Conservation (phyloP, 495 filamentous ascomycete genomes). For the Lentithecium fluviatile region DNA sequence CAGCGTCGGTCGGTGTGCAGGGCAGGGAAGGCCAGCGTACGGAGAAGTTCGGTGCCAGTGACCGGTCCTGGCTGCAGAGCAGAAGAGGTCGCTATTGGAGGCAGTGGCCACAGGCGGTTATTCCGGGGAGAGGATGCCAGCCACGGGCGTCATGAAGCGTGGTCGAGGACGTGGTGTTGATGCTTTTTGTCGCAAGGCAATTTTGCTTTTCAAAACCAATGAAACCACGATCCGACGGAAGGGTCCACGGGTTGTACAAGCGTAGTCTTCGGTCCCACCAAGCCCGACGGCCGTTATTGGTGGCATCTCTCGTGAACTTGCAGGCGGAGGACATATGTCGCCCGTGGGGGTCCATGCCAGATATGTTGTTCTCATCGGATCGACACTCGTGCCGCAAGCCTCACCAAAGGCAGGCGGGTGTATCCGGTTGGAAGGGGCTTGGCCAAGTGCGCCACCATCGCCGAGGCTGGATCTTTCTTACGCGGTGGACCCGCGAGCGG, state of each 20-base stretch:
- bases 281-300: constrained; percentile 22
- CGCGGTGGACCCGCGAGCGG: background rate
- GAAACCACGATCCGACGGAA: constrained; percentile 19
- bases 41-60: too few relatives aligned
- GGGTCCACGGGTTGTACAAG: constrained; percentile 6
- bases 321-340: constrained; percentile 5
- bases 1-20: too few relatives aligned
- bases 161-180: background rate
- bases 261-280: constrained; percentile 2
- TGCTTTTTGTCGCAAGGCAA: constrained; percentile 14
- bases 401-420: constrained; percentile 4
- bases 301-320: constrained; percentile 4
- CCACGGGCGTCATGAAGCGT: constrained; percentile 1
- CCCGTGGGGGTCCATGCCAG: constrained; percentile 8
- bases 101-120: too few relatives aligned
- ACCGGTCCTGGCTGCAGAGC: too few relatives aligned
- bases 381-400: constrained; percentile 30
- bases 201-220: constrained; percentile 34
- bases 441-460: constrained; percentile 9
- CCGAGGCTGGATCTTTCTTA: constrained; percentile 1
- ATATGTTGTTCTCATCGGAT: constrained; percentile 25
- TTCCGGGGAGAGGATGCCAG: too few relatives aligned
- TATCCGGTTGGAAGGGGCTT: constrained; percentile 1
- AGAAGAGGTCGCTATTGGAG: too few relatives aligned
- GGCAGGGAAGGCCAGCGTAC: too few relatives aligned